Base-by-base conservation (phyloP, 2,329 filamentous ascomycete genomes). In the Aspergillus fischeri region DNA sequence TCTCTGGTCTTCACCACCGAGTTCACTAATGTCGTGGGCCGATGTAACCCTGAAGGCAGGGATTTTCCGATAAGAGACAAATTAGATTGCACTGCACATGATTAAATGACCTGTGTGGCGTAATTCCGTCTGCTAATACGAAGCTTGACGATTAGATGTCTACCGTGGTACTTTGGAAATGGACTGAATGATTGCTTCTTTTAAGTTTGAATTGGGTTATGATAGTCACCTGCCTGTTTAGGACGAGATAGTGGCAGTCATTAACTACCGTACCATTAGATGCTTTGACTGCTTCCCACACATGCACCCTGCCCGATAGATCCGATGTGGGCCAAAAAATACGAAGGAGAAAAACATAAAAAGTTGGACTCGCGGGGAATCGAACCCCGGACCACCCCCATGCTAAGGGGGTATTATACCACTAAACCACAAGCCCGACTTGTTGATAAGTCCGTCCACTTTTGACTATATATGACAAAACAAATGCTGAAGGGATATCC, bases 351-450 rank as follows among this genome's bases (percentile, higher is more conserved):
- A 60, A 61, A 29, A 11, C 28, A 29, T 3, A 29, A 29, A 62
- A 60, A 62, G 57, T 58, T 76, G 75, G 75, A 77, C 75, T 75
- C 70, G 74, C 75, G 70, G 75, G 75, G 75, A 78, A 77, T 78
- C 74, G 73, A 77, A 77, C 74, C 73, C 73, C 70, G 72, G 74
- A 77, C 75, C 75, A 71, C 75, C 70, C 74, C 73, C 74, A 77
- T 75, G 72, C 74, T 76, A 76, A 76, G 74, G 72, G 72, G 67
- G 72, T 72, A 76, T 76, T 74, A 76, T 76, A 77, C 75, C 75
- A 75, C 74, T 76, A 76, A 76, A 76, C 74, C 73, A 76, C 71
- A 67, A 67, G 65, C 65, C 65, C 65, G 58, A 42, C 35, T 56
- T 45, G 49, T 32, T 28, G 25, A 1, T 25, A 6, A 25, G 9